Evolutionary conservation across 371 early-diverging fungal genomes (phyloP).

Genomic region (Mortierella sp.): DNA sequence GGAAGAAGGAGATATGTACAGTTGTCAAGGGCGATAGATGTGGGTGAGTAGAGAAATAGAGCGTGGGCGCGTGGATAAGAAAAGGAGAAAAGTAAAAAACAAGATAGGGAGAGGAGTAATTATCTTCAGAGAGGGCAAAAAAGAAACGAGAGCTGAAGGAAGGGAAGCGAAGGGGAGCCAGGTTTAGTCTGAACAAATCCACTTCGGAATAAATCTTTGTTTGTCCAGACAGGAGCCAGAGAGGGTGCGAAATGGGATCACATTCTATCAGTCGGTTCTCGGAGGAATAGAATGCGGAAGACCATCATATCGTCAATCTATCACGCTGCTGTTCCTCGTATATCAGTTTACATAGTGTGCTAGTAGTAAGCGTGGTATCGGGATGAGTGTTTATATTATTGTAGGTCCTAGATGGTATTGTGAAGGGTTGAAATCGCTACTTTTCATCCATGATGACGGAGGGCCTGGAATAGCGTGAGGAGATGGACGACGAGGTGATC

Average conservation of each 20-base stretch:
- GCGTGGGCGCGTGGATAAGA: not conserved
- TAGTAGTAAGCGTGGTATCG: not conserved
- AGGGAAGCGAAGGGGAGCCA: too few species aligned
- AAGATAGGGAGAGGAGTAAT: not conserved
- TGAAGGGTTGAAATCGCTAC: not conserved
- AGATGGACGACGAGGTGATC: slow-evolving; percentile 13
- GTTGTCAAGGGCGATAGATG: not conserved
- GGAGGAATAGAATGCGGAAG: too few species aligned
- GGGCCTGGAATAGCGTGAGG: slow-evolving; percentile 30
- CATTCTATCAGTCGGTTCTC: not conserved
- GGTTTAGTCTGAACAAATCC: too few species aligned
- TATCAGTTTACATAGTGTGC: not conserved
- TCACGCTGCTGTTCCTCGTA: not conserved
- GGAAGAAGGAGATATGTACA: not conserved
- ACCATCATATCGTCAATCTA: too few species aligned
- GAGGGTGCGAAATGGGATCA: not conserved
- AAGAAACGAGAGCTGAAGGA: not conserved
- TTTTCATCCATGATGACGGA: slow-evolving; percentile 39
- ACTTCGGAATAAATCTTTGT: not conserved
- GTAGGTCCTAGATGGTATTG: not conserved
- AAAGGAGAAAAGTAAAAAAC: not conserved
- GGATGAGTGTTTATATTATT: not conserved
- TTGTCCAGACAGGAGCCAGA: not conserved
- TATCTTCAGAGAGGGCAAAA: not conserved
- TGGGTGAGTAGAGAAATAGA: not conserved